Evolutionary conservation across 2,329 filamentous ascomycete species (phyloP).

Genomic region (Clarireedia monteithiana): DNA sequence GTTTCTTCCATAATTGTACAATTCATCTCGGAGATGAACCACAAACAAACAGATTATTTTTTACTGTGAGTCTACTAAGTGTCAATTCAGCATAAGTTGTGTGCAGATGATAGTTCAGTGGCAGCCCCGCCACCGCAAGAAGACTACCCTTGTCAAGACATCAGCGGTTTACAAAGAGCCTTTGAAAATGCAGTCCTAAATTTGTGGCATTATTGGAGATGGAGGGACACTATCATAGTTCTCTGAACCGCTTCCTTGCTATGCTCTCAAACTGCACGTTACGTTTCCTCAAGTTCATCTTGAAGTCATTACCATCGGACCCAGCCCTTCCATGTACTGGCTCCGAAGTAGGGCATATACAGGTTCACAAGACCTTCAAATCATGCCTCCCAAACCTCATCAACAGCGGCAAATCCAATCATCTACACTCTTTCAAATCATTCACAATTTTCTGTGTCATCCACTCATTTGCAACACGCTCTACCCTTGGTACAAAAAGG

Average conservation of each 20-base stretch:
- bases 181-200: not conserved
- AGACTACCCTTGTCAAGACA: not conserved
- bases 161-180: not conserved
- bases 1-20: too few relatives aligned
- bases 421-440: slow-evolving; percentile 2
- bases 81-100: not conserved
- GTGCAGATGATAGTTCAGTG: not conserved
- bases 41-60: too few relatives aligned
- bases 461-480: not conserved
- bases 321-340: not conserved
- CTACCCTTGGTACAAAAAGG: not conserved
- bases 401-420: slow-evolving; percentile 8
- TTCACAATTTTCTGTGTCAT: not conserved
- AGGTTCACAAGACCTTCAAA: slow-evolving; percentile 1
- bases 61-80: not conserved
- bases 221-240: not conserved
- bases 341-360: not conserved
- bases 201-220: not conserved
- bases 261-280: not conserved
- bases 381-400: slow-evolving; percentile 2
- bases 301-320: not conserved
- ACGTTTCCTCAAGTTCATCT: not conserved
- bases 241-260: not conserved
- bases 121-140: not conserved
- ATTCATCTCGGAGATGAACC: too few relatives aligned